phyloP scores from a whole-genome alignment of 345 rosid genomes.

The Luvunga scandens region DNA sequence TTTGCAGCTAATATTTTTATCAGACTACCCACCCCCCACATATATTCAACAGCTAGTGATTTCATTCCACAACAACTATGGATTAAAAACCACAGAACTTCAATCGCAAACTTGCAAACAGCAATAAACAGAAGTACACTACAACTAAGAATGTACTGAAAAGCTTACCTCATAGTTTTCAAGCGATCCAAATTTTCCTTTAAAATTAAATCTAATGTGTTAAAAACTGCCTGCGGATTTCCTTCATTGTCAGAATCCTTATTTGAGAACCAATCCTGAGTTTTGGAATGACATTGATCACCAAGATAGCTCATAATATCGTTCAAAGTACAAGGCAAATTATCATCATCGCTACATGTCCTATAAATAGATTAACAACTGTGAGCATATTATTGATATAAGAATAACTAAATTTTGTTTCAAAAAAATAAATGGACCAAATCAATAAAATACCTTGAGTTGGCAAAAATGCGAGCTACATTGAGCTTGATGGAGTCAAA shows the following conservation, averaged over 20 bases:
- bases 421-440: no score
- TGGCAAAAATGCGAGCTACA: constrained; percentile 29
- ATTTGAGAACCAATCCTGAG: constrained; percentile 35
- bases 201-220: constrained; percentile 53
- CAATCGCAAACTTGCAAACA: not conserved
- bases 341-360: constrained; percentile 26
- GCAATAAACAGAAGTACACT: not conserved
- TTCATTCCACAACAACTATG: not conserved
- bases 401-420: no score
- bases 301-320: constrained; percentile 13
- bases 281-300: constrained; percentile 17
- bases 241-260: constrained; percentile 28
- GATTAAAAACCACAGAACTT: not conserved
- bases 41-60: not conserved
- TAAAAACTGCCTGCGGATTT: constrained; percentile 48
- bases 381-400: not conserved
- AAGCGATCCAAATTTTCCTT: constrained; percentile 67
- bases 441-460: constrained; percentile 17
- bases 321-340: constrained; percentile 21
- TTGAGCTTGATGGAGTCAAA: constrained; percentile 44
- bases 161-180: constrained; percentile 55
- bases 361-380: constrained; percentile 8
- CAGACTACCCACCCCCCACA: no score
- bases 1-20: no score
- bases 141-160: not conserved